A percentile compares a stretch with the other conserved stretches of the same genome.
These are phyloP conservation scores for Metahyphopichia silvanorum DNA, from an alignment of 805 yeast genomes.

Conservation along the genomic window DNA sequence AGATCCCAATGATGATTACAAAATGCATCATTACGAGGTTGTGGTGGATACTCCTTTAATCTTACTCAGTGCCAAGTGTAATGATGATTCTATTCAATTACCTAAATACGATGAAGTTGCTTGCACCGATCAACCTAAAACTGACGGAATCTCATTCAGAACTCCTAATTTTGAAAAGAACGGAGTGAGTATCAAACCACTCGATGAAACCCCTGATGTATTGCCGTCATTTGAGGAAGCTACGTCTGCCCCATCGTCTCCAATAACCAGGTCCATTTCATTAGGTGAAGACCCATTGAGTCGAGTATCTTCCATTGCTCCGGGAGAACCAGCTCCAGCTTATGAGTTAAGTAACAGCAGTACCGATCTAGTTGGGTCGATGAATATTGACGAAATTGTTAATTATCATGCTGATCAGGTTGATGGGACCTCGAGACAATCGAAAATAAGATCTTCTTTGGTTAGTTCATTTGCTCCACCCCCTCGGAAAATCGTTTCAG, in stretches of 20 bases:
- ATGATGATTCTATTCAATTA: constrained; percentile 36
- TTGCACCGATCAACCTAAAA: constrained; percentile 14
- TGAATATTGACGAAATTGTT: constrained; percentile 28
- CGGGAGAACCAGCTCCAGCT: constrained; percentile 31
- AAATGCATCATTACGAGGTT: constrained; percentile 74
- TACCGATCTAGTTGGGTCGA: background rate
- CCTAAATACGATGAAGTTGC: constrained; percentile 35
- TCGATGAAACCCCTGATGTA: constrained; percentile 20
- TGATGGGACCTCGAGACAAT: constrained; percentile 8
- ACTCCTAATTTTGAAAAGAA: constrained; percentile 33
- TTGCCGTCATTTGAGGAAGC: constrained; percentile 71
- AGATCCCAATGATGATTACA: constrained; percentile 42
- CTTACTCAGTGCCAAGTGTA: constrained; percentile 39
- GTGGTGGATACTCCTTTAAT: constrained; percentile 75
- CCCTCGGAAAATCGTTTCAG: background rate
- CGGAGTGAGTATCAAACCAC: constrained; percentile 30
- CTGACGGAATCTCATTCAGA: constrained; percentile 29
- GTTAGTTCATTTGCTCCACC: constrained; percentile 32
- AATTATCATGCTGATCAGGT: constrained; percentile 4
- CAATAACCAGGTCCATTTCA: constrained; percentile 35
- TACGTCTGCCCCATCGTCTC: constrained; percentile 42
- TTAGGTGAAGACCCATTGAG: constrained; percentile 38
- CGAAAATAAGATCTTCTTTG: constrained; percentile 26
- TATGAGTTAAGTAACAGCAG: constrained; percentile 16
- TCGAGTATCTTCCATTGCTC: constrained; percentile 27